A percentile compares a stretch with the other conserved stretches of the same genome.
Evolutionary conservation across 164 flowering plant species (phyloP).

Genomic region (Vitis vinifera): DNA sequence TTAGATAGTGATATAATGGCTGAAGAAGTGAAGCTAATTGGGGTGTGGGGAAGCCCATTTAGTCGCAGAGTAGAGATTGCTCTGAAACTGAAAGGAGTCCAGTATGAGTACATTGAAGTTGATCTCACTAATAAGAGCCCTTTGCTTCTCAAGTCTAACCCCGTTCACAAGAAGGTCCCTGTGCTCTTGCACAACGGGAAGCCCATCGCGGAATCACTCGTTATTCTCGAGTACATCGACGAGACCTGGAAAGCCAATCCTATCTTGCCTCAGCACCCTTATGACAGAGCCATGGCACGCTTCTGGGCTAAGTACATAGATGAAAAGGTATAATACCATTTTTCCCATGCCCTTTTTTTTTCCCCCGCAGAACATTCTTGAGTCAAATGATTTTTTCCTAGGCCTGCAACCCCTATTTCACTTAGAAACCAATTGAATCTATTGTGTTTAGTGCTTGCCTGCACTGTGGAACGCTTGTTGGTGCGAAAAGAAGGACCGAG

Average conservation of each 20-base stretch:
- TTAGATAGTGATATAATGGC: neutral
- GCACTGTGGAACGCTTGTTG: conserved; percentile 18
- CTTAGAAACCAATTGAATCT: no score
- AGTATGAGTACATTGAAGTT: conserved; percentile 26
- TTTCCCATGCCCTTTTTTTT: neutral
- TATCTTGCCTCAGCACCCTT: conserved; percentile 32
- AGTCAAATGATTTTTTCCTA: no score
- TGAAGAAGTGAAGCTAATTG: conserved; percentile 32
- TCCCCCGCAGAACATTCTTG: no score
- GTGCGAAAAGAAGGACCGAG: conserved; percentile 20
- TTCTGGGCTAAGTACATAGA: conserved; percentile 40
- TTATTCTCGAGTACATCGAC: conserved; percentile 40
- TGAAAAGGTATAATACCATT: conserved; percentile 20
- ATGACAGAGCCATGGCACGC: conserved; percentile 28
- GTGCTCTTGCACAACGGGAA: conserved; percentile 39
- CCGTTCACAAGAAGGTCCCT: conserved; percentile 40
- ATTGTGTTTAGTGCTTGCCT: conserved; percentile 17
- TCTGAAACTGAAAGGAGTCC: conserved; percentile 34
- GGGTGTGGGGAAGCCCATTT: conserved; percentile 24
- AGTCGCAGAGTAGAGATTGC: conserved; percentile 35
- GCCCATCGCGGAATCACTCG: conserved; percentile 28
- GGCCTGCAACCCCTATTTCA: no score
- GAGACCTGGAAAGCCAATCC: conserved; percentile 31
- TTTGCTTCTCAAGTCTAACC: conserved; percentile 33
- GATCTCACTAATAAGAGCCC: conserved; percentile 36